Conservation (phyloP, 129 eudicot genomes). For the Flaveria brownii region DNA sequence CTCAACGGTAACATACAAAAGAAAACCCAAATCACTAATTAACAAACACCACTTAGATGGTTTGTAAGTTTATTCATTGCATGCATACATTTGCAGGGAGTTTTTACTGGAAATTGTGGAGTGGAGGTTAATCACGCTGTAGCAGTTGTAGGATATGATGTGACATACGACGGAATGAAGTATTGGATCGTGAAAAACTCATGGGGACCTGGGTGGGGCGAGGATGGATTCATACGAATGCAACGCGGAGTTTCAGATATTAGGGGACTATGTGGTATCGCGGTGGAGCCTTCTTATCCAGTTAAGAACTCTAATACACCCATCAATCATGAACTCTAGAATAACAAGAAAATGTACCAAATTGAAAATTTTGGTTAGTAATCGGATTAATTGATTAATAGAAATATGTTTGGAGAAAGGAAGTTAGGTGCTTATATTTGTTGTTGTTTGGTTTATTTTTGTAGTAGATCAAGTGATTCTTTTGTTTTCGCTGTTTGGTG, state of each 20-base stretch:
- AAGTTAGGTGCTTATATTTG: background rate
- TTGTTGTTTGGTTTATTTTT: background rate
- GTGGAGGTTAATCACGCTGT: constrained; percentile 75
- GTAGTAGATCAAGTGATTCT: background rate
- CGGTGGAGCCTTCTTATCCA: constrained; percentile 43
- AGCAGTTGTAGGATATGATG: constrained; percentile 55
- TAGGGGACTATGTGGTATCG: constrained; percentile 46
- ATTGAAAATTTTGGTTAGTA: background rate
- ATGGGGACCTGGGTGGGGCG: constrained; percentile 56
- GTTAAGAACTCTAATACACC: constrained; percentile 33
- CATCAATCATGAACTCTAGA: constrained; percentile 40
- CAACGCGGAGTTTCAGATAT: constrained; percentile 34
- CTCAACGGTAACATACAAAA: constrained; percentile 46
- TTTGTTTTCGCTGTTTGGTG: background rate
- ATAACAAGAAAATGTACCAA: background rate
- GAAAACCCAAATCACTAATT: background rate
- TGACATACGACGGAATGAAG: constrained; percentile 54
- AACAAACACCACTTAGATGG: background rate
- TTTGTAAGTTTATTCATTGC: background rate
- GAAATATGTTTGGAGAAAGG: no score
- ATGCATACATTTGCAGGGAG: constrained; percentile 38
- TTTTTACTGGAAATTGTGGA: constrained; percentile 65
- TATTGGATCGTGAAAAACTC: constrained; percentile 77
- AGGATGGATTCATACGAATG: constrained; percentile 63
- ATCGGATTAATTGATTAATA: background rate